Conservation (phyloP, 225 moss, liverwort and hornwort species). For the Physcomitrellopsis africana region DNA sequence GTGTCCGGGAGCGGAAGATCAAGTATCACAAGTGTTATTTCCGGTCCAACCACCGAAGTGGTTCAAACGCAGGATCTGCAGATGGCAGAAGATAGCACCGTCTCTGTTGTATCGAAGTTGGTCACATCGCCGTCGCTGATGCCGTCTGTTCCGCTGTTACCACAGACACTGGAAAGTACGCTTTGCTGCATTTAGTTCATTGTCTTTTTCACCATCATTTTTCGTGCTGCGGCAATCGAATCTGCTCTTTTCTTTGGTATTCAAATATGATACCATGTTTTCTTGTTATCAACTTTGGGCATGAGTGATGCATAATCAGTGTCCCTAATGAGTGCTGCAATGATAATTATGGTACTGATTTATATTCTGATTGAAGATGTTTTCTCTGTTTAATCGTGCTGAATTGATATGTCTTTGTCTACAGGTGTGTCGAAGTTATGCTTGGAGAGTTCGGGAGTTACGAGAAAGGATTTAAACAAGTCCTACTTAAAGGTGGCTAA, state of each 20-base stretch:
- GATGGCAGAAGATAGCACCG: slow-evolving; percentile 50
- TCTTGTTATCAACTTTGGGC: no score
- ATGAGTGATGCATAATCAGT: no score
- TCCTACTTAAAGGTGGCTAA: slow-evolving; percentile 32
- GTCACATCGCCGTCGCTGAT: slow-evolving; percentile 25
- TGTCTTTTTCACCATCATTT: no score
- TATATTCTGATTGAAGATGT: no score
- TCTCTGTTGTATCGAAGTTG: slow-evolving; percentile 54
- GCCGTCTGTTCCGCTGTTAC: slow-evolving; percentile 34
- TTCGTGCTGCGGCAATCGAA: no score
- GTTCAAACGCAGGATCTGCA: slow-evolving; percentile 35
- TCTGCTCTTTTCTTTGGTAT: no score
- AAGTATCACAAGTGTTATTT: slow-evolving; percentile 29
- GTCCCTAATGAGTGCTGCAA: no score
- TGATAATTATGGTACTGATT: no score
- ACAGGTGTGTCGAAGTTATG: slow-evolving; percentile 44
- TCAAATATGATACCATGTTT: no score
- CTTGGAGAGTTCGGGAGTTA: slow-evolving; percentile 29
- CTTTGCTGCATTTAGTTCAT: not conserved
- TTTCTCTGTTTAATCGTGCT: no score
- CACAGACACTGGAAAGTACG: slow-evolving; percentile 58
- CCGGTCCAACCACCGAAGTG: slow-evolving; percentile 36
- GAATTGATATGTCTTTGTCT: not conserved
- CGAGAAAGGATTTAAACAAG: slow-evolving; percentile 31
- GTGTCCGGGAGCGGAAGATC: slow-evolving; percentile 42